A percentile compares a stretch with the other conserved stretches of the same genome.
Conservation (phyloP, 2,329 filamentous ascomycete species). For the Thermochaetoides dissita region DNA sequence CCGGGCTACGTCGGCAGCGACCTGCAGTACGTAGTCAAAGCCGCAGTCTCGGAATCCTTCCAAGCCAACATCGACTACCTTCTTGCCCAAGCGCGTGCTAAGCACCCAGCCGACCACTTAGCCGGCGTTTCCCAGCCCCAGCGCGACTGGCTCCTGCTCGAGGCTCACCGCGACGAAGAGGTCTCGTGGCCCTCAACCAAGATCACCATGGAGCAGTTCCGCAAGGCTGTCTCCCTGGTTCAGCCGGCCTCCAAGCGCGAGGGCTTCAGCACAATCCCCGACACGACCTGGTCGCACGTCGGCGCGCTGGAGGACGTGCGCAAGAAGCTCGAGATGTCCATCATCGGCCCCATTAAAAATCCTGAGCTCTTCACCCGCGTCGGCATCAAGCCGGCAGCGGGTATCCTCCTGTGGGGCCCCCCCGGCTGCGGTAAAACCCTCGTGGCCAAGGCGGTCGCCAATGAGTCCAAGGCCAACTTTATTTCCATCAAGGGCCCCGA, state of each 20-base stretch:
- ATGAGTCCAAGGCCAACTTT: slow-evolving; percentile 92
- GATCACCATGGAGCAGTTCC: slow-evolving; percentile 49
- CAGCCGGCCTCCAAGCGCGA: slow-evolving; percentile 77
- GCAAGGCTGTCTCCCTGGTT: slow-evolving; percentile 58
- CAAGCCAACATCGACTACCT: slow-evolving; percentile 18
- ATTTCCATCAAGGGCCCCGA: slow-evolving; percentile 96
- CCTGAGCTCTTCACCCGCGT: slow-evolving; percentile 64
- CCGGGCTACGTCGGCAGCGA: slow-evolving; percentile 91
- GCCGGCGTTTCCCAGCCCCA: slow-evolving; percentile 7
- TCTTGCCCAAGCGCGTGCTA: slow-evolving; percentile 11
- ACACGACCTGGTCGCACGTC: slow-evolving; percentile 86
- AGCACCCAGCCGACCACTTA: slow-evolving; percentile 6
- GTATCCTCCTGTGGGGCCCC: slow-evolving; percentile 89
- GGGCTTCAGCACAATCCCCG: slow-evolving; percentile 86
- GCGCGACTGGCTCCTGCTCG: slow-evolving; percentile 16
- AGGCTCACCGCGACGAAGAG: slow-evolving; percentile 10
- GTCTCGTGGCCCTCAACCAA: slow-evolving; percentile 14
- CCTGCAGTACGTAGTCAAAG: slow-evolving; percentile 48
- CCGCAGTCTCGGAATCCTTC: slow-evolving; percentile 27
- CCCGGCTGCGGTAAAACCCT: slow-evolving; percentile 95
- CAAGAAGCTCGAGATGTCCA: slow-evolving; percentile 67
- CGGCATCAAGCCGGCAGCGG: slow-evolving; percentile 68
- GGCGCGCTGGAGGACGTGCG: slow-evolving; percentile 72
- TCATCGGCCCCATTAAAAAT: slow-evolving; percentile 76
- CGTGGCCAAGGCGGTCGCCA: slow-evolving; percentile 88